These are phyloP conservation scores for Phylloporus sp. DNA, from an alignment of 768 basidiomycete species.

Conservation along the genomic window DNA sequence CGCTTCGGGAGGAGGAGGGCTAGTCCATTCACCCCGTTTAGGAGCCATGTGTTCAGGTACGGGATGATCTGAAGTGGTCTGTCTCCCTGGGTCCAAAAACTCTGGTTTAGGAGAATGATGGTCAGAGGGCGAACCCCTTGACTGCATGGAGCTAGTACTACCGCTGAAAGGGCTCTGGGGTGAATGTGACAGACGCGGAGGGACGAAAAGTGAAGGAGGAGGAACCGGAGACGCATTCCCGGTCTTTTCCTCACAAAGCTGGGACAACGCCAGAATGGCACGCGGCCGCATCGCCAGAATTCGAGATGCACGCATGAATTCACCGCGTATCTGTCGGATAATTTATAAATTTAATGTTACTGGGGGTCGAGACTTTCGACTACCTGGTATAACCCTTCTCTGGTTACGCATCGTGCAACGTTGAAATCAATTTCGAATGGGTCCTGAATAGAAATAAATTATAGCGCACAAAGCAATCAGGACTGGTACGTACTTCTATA, in stretches of 20 bases:
- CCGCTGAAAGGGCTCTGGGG: conserved; percentile 72
- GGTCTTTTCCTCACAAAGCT: conserved; percentile 88
- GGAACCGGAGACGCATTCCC: conserved; percentile 41
- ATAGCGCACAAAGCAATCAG: neutral
- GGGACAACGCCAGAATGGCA: conserved; percentile 76
- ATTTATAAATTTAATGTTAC: neutral
- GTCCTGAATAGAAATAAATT: conserved; percentile 51
- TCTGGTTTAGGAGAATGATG: conserved; percentile 50
- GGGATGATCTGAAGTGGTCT: conserved; percentile 29
- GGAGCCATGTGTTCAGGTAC: conserved; percentile 77
- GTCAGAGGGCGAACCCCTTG: conserved; percentile 41
- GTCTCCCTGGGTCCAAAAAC: conserved; percentile 42
- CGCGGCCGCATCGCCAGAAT: conserved; percentile 78
- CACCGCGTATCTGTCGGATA: conserved; percentile 81
- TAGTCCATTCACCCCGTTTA: conserved; percentile 77
- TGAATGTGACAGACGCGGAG: conserved; percentile 47
- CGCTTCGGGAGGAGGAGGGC: conserved; percentile 77
- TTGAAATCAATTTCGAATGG: conserved; percentile 97
- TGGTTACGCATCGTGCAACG: conserved; percentile 93
- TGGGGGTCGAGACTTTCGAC: neutral
- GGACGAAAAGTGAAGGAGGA: conserved; percentile 38
- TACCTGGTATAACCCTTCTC: conserved; percentile 93
- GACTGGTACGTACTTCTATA: conserved; percentile 66
- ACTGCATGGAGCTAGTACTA: conserved; percentile 56
- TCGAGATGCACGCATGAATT: conserved; percentile 94